Evolutionary conservation across 208 protist species (phyloP).

Genomic region (Trypanosoma melophagium): DNA sequence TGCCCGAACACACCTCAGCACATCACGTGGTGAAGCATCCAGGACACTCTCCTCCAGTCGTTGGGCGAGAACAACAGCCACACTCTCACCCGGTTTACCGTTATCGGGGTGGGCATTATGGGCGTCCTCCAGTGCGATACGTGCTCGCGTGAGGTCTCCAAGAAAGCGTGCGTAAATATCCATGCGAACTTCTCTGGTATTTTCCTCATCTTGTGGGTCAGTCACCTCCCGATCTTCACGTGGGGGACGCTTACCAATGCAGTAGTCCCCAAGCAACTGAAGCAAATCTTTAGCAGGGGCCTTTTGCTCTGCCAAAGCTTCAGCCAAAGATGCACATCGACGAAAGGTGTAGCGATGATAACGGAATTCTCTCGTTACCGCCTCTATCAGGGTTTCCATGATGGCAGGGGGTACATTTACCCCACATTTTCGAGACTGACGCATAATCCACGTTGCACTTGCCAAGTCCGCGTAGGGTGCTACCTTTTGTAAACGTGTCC

Average conservation of each 20-base stretch:
- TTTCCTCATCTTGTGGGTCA: conserved; percentile 26
- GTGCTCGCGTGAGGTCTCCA: conserved; percentile 33
- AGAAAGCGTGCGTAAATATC: conserved; percentile 42
- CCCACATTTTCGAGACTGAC: conserved; percentile 17
- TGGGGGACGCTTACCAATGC: conserved; percentile 53
- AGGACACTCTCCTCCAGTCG: conserved; percentile 38
- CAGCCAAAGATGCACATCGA: conserved; percentile 26
- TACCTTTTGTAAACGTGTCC: conserved; percentile 60
- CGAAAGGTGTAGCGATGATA: conserved; percentile 29
- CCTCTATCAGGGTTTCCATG: conserved; percentile 35
- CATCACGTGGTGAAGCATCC: conserved; percentile 28
- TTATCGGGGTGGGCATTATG: conserved; percentile 35
- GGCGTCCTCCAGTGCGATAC: conserved; percentile 51
- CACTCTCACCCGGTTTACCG: conserved; percentile 30
- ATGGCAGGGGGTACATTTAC: conserved; percentile 42
- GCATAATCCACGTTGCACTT: conserved; percentile 39
- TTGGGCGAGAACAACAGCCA: conserved; percentile 42
- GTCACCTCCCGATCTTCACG: conserved; percentile 25
- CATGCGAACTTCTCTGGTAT: conserved; percentile 23
- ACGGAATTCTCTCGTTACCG: conserved; percentile 30
- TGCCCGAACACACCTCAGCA: conserved; percentile 30
- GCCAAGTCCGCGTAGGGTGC: conserved; percentile 31
- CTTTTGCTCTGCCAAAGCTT: conserved; percentile 30
- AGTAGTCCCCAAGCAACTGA: conserved; percentile 39
- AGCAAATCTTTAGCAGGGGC: conserved; percentile 40